A percentile compares a stretch with the other conserved stretches of the same genome.
These are phyloP conservation scores for Aristolochia fimbriata DNA, from an alignment of 164 flowering plant species.

Conservation along the genomic window DNA sequence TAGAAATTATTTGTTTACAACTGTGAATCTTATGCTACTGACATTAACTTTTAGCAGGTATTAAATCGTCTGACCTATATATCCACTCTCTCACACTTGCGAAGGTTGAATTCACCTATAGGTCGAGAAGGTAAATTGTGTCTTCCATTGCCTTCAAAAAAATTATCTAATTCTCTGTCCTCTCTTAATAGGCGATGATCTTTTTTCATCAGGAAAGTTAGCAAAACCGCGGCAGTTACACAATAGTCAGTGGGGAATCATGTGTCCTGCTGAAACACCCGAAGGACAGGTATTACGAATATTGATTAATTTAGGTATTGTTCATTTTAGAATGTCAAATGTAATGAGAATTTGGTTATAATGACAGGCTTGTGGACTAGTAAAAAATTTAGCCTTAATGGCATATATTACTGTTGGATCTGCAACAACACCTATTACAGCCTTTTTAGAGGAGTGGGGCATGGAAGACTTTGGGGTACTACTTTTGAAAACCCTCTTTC, in stretches of 20 bases:
- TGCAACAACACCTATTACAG: constrained; percentile 88
- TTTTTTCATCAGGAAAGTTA: constrained; percentile 93
- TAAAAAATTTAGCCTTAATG: constrained; percentile 95
- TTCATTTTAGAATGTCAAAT: background rate
- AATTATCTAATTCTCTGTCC: background rate
- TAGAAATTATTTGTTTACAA: too few species aligned
- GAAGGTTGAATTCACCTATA: constrained; percentile 93
- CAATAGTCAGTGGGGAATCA: constrained; percentile 95
- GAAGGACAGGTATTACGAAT: constrained; percentile 74
- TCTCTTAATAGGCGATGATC: constrained; percentile 54
- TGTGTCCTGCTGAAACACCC: constrained; percentile 99
- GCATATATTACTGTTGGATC: constrained; percentile 98
- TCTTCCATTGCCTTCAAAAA: background rate
- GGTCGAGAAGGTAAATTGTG: constrained; percentile 80
- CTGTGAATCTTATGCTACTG: too few species aligned
- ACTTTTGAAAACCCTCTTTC: too few species aligned
- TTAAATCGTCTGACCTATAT: constrained; percentile 93
- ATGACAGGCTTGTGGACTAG: constrained; percentile 79
- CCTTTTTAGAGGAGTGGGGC: constrained; percentile 93
- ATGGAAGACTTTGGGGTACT: constrained; percentile 91
- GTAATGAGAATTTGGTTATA: background rate
- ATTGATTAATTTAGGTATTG: background rate
- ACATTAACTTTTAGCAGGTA: constrained; percentile 32
- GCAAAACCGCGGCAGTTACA: constrained; percentile 98
- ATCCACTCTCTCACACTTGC: constrained; percentile 86